Base-by-base conservation (phyloP, 1,139 yeast species). In the Pichia sp. region DNA sequence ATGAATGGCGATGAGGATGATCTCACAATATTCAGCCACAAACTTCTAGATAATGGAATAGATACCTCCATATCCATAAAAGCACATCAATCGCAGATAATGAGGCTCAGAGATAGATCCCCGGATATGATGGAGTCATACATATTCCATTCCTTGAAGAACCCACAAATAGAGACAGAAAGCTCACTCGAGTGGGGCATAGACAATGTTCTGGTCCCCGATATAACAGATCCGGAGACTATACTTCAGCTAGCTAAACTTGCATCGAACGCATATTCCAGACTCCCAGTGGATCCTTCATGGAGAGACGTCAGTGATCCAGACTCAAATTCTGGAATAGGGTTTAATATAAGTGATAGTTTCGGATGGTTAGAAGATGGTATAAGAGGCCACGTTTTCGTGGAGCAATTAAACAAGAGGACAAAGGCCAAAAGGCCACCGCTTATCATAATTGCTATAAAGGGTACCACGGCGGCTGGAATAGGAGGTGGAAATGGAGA, bases 381-480 rank as follows among this genome's bases (percentile, higher is more conserved):
- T 1, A 62, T 91, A 5, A 65, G 98, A 29, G 98, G 98, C 3
- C 96, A 91, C 54, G 77, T 93, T 1, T 91, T 91, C 60, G 79
- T 77, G 12, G 77, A 80, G 47, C 70, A 69, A 12, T 75, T 71
- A 41, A 68, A 76, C 28, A 29, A 27, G 7, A 14, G 22, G 2
- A 8, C 33, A 7, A 13, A 28, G 3, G 7, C 6, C 11, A 15
- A 29, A 1, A 29, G 38, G 12, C 18, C 38, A 3, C 66, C 75
- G 22, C 71, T 84, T 0, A 86, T 86, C 13, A 81, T 93, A 3
- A 72, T 91, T 32, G 78, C 95, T 0, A 68, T 86, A 41, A 91
- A 91, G 59, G 98, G 99, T 1, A 91, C 99, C 1, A 77, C 91
- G 37, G 95, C 96, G 0, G 87, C 91, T 1, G 83, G 82, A 2